A percentile compares a stretch with the other conserved stretches of the same genome.
These are phyloP conservation scores for Taxillus chinensis DNA, from an alignment of 164 flowering plant genomes.

Conservation along the genomic window DNA sequence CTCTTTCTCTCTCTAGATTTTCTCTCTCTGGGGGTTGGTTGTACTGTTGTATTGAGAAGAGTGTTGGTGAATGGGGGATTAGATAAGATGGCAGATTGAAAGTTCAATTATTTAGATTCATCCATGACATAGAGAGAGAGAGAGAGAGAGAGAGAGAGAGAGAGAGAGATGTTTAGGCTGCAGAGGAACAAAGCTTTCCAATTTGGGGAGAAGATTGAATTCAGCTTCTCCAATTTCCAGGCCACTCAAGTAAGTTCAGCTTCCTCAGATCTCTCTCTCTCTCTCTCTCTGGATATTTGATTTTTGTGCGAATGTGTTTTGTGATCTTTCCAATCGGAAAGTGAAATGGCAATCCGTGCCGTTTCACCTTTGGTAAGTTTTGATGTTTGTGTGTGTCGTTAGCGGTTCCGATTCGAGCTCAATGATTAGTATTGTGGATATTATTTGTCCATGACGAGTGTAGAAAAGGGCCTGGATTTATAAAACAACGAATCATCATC, in stretches of 20 bases:
- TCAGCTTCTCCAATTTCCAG: constrained; percentile 50
- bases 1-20: background rate
- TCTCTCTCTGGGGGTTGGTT: too few relatives aligned
- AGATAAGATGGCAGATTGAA: background rate
- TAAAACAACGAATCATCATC: too few relatives aligned
- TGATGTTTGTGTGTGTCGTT: too few relatives aligned
- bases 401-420: too few relatives aligned
- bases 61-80: constrained; percentile 6
- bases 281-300: background rate
- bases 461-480: too few relatives aligned
- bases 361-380: too few relatives aligned
- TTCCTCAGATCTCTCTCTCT: background rate
- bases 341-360: too few relatives aligned
- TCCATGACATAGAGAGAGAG: background rate
- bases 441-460: too few relatives aligned
- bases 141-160: constrained; percentile 4
- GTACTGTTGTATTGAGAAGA: too few relatives aligned
- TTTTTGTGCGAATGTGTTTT: background rate
- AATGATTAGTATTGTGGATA: too few relatives aligned
- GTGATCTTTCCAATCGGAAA: too few relatives aligned
- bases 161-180: constrained; percentile 48
- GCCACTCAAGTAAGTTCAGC: constrained; percentile 35
- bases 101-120: background rate
- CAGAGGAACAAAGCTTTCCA: constrained; percentile 36
- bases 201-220: constrained; percentile 54